Percentiles rank a stretch among this genome's conserved stretches.
phyloP scores from a whole-genome alignment of 331 rosid genomes.

The Quercus tomentella region DNA sequence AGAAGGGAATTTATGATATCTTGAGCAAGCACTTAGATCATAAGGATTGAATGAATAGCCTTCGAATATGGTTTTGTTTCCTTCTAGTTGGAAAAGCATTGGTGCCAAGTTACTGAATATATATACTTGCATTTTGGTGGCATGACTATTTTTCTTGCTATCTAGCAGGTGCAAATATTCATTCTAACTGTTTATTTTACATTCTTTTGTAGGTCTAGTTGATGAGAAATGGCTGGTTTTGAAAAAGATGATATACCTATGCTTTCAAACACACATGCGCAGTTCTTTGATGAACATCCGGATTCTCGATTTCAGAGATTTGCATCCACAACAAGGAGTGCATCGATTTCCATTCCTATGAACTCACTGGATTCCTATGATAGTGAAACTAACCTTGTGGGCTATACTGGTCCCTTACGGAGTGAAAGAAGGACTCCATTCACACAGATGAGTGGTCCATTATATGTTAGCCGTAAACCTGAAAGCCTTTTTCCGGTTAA shows the following conservation, averaged over 20 bases:
- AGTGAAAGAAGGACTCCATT: conserved; percentile 47
- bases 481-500: conserved; percentile 32
- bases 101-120: too few species aligned
- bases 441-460: conserved; percentile 68
- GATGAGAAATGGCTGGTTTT: conserved; percentile 46
- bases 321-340: conserved; percentile 47
- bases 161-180: not conserved
- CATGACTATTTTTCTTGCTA: too few species aligned
- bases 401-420: conserved; percentile 80
- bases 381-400: conserved; percentile 46
- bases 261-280: conserved; percentile 37
- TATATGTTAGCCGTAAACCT: conserved; percentile 28
- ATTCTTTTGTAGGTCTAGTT: conserved; percentile 21
- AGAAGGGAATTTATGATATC: not conserved
- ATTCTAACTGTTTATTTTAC: conserved; percentile 7
- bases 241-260: conserved; percentile 66
- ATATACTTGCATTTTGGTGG: too few species aligned
- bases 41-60: too few species aligned
- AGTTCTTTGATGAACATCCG: conserved; percentile 24
- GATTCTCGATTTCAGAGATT: conserved; percentile 33
- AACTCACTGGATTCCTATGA: conserved; percentile 41
- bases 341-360: conserved; percentile 58
- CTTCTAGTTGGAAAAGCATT: too few species aligned
- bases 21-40: too few species aligned
- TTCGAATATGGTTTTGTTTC: too few species aligned